phyloP scores from a whole-genome alignment of 2,329 filamentous ascomycete species.

The Tolypocladium tropicale region DNA sequence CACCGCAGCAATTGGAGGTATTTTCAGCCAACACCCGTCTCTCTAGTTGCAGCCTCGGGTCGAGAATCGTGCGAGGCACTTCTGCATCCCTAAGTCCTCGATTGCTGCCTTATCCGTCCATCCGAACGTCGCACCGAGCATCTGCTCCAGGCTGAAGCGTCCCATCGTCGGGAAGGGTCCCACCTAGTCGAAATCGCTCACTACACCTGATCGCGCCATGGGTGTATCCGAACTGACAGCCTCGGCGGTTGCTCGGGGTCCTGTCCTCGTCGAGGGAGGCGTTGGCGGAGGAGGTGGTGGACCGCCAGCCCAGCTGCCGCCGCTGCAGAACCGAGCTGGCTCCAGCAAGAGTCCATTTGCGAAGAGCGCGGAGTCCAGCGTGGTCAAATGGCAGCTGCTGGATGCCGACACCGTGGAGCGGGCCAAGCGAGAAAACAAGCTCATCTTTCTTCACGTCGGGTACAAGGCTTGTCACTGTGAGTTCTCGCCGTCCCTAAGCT shows the following conservation, averaged over 20 bases:
- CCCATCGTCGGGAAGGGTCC: neutral
- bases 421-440: constrained; percentile 71
- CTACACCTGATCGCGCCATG: neutral
- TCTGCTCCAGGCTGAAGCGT: neutral
- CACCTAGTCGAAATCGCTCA: neutral
- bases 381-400: constrained; percentile 87
- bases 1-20: neutral
- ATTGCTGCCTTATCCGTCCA: neutral
- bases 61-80: neutral
- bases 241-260: constrained; percentile 22
- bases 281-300: constrained; percentile 3
- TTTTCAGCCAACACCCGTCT: neutral
- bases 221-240: constrained; percentile 22
- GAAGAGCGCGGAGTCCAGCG: constrained; percentile 65
- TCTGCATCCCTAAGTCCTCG: neutral
- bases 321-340: constrained; percentile 24
- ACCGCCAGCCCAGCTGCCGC: constrained; percentile 6
- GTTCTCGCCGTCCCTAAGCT: constrained; percentile 21
- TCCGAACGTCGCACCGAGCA: neutral
- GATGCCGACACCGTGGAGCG: constrained; percentile 65
- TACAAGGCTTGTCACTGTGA: constrained; percentile 92
- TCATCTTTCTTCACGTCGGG: constrained; percentile 89
- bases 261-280: constrained; percentile 12
- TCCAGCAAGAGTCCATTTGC: constrained; percentile 45
- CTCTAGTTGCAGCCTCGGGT: neutral